Evolutionary conservation across 1,284 basidiomycete genomes (phyloP).

Genomic region (Malassezia yamatoensis): DNA sequence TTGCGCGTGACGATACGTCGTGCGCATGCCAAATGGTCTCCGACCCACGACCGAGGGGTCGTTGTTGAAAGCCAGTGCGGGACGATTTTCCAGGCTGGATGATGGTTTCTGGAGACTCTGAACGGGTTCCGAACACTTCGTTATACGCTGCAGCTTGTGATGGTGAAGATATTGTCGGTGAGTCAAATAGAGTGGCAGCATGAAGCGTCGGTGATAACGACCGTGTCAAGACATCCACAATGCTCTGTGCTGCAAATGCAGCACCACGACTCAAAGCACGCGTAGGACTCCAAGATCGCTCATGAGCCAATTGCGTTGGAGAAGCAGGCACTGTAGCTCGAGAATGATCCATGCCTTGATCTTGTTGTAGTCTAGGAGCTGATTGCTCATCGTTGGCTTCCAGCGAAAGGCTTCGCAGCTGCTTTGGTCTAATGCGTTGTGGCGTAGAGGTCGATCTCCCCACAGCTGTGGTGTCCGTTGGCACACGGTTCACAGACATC

Average conservation of each 20-base stretch:
- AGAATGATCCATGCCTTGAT: background rate
- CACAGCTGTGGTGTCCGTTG: background rate
- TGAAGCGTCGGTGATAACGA: conserved; percentile 22
- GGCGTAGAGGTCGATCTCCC: conserved; percentile 2
- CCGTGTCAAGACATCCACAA: conserved; percentile 31
- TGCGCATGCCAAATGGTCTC: background rate
- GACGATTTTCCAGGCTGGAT: background rate
- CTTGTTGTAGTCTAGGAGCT: too few relatives aligned
- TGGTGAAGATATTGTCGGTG: conserved; percentile 10
- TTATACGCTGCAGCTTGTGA: background rate
- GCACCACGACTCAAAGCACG: conserved; percentile 23
- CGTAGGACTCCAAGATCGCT: conserved; percentile 8
- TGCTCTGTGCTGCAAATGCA: conserved; percentile 30
- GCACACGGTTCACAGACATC: background rate
- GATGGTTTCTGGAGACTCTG: background rate
- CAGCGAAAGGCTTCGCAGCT: background rate
- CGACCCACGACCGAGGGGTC: background rate
- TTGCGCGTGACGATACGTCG: background rate
- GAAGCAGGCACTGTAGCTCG: background rate
- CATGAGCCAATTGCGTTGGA: background rate
- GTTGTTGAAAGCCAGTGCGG: background rate
- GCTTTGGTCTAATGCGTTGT: background rate
- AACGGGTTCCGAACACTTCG: background rate
- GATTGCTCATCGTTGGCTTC: background rate
- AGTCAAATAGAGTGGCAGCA: conserved; percentile 9